These are phyloP conservation scores for Amaranthus palmeri DNA, from an alignment of 148 eudicot genomes.

Conservation along the genomic window DNA sequence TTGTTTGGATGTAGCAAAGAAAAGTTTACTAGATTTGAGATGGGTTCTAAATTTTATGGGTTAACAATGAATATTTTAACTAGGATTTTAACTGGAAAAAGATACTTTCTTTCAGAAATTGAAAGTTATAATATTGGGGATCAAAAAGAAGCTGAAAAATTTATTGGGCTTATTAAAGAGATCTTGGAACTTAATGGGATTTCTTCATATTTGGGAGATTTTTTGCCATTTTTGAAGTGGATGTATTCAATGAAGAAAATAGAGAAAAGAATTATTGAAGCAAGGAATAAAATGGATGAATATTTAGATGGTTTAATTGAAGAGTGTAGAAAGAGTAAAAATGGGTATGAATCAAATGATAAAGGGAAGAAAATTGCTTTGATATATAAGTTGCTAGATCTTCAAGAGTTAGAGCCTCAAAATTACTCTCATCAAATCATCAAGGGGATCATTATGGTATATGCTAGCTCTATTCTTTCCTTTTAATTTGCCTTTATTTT, in stretches of 20 bases:
- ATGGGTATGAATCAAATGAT: neutral
- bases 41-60: slow-evolving; percentile 29
- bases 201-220: slow-evolving; percentile 29
- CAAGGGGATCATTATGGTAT: slow-evolving; percentile 39
- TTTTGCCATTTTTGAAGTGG: slow-evolving; percentile 28
- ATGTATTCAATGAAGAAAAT: slow-evolving; percentile 16
- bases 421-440: slow-evolving; percentile 29
- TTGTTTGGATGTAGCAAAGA: slow-evolving; percentile 7
- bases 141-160: slow-evolving; percentile 12
- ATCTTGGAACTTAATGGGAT: slow-evolving; percentile 20
- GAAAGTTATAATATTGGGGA: neutral
- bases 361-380: slow-evolving; percentile 7
- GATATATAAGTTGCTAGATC: slow-evolving; percentile 26
- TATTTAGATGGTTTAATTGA: slow-evolving; percentile 30
- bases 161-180: slow-evolving; percentile 19
- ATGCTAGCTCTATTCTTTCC: neutral
- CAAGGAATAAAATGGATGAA: slow-evolving; percentile 18
- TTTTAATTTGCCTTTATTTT: neutral
- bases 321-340: slow-evolving; percentile 9
- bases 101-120: slow-evolving; percentile 22
- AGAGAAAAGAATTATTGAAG: slow-evolving; percentile 28
- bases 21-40: slow-evolving; percentile 21
- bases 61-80: slow-evolving; percentile 33
- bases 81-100: slow-evolving; percentile 37
- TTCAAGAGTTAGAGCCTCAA: slow-evolving; percentile 32